These are phyloP conservation scores for Ceratonia siliqua DNA, from an alignment of 306 rosid genomes.

Conservation along the genomic window DNA sequence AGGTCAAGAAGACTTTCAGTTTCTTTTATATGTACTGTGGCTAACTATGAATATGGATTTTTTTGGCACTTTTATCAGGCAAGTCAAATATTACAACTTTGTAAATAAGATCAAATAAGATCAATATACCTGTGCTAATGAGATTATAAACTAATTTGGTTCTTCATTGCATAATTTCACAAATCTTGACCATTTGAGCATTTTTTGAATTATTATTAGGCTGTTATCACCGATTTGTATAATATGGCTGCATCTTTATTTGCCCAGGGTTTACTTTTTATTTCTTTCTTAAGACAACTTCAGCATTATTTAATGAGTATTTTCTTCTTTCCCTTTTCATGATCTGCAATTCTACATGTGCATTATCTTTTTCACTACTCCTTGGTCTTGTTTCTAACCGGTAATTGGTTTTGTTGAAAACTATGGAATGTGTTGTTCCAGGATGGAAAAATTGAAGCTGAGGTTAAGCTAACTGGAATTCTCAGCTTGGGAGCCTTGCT, in stretches of 20 bases:
- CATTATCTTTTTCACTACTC: not conserved
- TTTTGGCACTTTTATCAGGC: constrained; percentile 93
- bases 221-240: not conserved
- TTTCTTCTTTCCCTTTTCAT: not conserved
- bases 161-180: not conserved
- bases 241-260: not conserved
- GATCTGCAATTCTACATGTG: not conserved
- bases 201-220: not conserved
- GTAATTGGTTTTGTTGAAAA: constrained; percentile 25
- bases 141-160: not conserved
- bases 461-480: constrained; percentile 79
- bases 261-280: not conserved
- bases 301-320: constrained; percentile 12
- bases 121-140: constrained; percentile 2
- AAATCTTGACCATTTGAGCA: not conserved
- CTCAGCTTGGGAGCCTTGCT: constrained; percentile 83
- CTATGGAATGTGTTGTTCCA: constrained; percentile 35
- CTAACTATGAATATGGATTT: constrained; percentile 86
- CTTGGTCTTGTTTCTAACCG: not conserved
- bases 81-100: constrained; percentile 38
- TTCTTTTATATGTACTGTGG: constrained; percentile 80
- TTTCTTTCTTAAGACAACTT: not conserved
- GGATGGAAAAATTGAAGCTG: constrained; percentile 92
- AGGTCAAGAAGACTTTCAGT: constrained; percentile 80
- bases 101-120: not conserved